phyloP scores from a whole-genome alignment of 179 eudicot genomes.

The Amaranthus tricolor region DNA sequence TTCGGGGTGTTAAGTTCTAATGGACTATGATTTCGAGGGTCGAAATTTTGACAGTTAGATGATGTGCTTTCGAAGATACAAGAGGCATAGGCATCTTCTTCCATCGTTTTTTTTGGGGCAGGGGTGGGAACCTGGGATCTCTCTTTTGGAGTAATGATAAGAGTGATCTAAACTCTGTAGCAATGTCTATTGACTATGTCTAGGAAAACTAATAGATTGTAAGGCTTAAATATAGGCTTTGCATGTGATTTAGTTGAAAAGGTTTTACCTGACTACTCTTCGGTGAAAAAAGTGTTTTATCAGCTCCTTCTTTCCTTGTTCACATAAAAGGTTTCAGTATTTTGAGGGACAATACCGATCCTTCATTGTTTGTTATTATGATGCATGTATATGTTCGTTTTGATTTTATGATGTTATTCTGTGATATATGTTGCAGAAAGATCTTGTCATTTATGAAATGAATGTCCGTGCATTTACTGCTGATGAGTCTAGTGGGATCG shows the following conservation, averaged over 20 bases:
- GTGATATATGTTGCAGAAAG: conserved; percentile 57
- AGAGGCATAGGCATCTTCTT: no score
- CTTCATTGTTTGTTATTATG: conserved; percentile 11
- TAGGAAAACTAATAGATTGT: not conserved
- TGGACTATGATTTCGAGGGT: no score
- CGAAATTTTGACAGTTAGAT: no score
- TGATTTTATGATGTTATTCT: conserved; percentile 2
- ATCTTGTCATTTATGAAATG: conserved; percentile 96
- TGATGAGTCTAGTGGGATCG: conserved; percentile 85
- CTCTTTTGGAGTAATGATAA: not conserved
- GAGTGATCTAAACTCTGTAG: not conserved
- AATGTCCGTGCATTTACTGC: conserved; percentile 93
- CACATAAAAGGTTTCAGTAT: conserved; percentile 1
- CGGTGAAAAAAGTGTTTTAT: not conserved
- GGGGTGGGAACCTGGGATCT: not conserved
- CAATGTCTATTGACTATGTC: not conserved
- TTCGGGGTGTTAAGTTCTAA: no score
- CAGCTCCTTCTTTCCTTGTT: not conserved
- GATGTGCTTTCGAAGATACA: no score
- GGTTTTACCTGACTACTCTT: not conserved
- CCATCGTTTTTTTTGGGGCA: no score
- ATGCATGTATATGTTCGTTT: not conserved
- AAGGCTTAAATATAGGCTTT: not conserved
- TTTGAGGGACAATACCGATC: not conserved
- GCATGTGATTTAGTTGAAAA: not conserved